Conservation (phyloP, 2,329 filamentous ascomycete genomes). For the Phyllosticta ampelicida region DNA sequence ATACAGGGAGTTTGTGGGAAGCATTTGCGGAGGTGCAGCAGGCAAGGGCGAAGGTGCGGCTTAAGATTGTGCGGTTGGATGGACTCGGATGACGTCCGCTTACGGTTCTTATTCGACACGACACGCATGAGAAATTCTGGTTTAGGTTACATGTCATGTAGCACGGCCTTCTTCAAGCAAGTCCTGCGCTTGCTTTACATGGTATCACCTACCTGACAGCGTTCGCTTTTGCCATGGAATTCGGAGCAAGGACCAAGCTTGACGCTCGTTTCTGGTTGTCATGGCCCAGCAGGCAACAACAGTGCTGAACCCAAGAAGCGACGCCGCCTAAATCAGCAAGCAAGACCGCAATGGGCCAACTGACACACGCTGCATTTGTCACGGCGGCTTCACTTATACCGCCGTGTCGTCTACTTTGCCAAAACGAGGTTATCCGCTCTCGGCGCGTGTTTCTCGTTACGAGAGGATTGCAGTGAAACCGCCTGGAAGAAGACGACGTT, state of each 20-base stretch:
- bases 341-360: not conserved
- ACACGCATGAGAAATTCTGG: not conserved
- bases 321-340: not conserved
- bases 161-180: not conserved
- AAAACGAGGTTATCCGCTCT: not conserved
- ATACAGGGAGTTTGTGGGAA: constrained; percentile 80
- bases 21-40: constrained; percentile 10
- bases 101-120: not conserved
- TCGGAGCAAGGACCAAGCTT: too few species aligned
- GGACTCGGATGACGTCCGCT: not conserved
- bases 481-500: not conserved
- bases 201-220: not conserved
- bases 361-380: not conserved
- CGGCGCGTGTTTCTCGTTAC: not conserved
- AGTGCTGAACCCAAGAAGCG: not conserved
- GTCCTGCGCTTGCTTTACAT: not conserved
- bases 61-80: not conserved
- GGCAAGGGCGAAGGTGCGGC: constrained; percentile 1
- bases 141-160: not conserved
- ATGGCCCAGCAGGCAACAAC: not conserved
- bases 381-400: not conserved
- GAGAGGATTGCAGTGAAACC: not conserved
- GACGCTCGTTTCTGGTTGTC: not conserved
- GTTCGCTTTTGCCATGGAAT: not conserved
- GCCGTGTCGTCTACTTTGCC: not conserved